phyloP scores from a whole-genome alignment of 2,329 filamentous ascomycete species.

The Endothia cerciana region DNA sequence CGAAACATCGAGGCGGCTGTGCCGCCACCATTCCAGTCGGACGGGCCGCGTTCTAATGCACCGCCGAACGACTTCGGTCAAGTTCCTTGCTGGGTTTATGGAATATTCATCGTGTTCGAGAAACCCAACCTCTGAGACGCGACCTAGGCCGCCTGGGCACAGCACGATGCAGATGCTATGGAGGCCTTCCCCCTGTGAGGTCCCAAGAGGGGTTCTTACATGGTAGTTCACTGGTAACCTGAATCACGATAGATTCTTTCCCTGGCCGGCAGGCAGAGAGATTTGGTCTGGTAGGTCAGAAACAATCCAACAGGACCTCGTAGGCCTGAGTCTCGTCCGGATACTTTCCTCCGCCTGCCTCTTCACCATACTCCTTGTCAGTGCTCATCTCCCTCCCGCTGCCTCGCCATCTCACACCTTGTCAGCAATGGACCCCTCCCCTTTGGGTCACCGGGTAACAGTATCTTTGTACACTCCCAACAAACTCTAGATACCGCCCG shows the following conservation, averaged over 20 bases:
- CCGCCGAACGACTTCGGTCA: not conserved
- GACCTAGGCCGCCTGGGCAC: too few species aligned
- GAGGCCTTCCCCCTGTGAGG: not conserved
- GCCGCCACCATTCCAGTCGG: not conserved
- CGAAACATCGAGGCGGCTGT: not conserved
- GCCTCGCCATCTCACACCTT: too few species aligned
- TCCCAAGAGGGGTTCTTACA: not conserved
- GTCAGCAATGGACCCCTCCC: too few species aligned
- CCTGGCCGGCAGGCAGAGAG: too few species aligned
- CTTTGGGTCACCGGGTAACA: too few species aligned
- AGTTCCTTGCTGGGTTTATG: not conserved
- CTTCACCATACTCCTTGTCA: too few species aligned
- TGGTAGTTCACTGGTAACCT: not conserved
- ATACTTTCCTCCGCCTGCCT: not conserved
- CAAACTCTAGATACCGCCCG: too few species aligned
- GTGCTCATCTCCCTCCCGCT: too few species aligned
- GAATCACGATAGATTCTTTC: too few species aligned
- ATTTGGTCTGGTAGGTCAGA: not conserved
- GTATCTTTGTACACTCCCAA: too few species aligned
- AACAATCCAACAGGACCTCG: not conserved
- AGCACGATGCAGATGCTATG: not conserved
- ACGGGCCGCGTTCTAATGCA: not conserved
- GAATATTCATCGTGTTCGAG: not conserved
- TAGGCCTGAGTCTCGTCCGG: not conserved
- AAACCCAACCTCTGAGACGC: too few species aligned